Evolutionary conservation across 1,139 yeast species (phyloP).

Genomic region (Sugiyamaella grinbergsii): DNA sequence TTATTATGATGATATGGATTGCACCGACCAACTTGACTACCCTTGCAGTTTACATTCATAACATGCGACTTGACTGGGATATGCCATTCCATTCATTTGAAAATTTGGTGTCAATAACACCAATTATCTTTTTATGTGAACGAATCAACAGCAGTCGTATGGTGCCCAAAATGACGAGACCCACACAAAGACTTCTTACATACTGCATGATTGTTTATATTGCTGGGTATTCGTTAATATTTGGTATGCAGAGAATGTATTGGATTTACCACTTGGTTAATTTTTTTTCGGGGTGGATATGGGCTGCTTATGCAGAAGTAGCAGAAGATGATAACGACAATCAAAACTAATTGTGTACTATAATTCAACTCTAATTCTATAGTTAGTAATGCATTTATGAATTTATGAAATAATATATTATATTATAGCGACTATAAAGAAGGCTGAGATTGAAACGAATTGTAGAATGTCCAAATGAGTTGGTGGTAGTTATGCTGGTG

Average conservation of each 20-base stretch:
- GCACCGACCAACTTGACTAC: constrained; percentile 41
- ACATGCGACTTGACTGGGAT: constrained; percentile 37
- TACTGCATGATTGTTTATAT: constrained; percentile 34
- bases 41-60: constrained; percentile 42
- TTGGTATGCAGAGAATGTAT: constrained; percentile 42
- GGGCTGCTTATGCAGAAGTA: constrained; percentile 15
- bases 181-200: constrained; percentile 30
- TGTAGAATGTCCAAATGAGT: background rate
- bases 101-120: constrained; percentile 39
- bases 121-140: constrained; percentile 39
- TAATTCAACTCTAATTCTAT: background rate
- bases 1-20: constrained; percentile 40
- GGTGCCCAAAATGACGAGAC: constrained; percentile 35
- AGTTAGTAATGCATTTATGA: background rate
- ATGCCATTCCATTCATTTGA: constrained; percentile 39
- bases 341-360: constrained; percentile 3
- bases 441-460: background rate
- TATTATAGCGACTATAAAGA: background rate
- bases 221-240: constrained; percentile 36
- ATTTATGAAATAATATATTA: background rate
- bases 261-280: constrained; percentile 42
- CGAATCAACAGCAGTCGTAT: constrained; percentile 34
- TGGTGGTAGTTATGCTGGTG: background rate
- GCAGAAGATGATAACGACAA: constrained; percentile 6
- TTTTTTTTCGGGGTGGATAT: constrained; percentile 37